Percentiles rank a stretch among this genome's conserved stretches.
Conservation (phyloP, 75 land plant species). For the Pinus taeda region DNA sequence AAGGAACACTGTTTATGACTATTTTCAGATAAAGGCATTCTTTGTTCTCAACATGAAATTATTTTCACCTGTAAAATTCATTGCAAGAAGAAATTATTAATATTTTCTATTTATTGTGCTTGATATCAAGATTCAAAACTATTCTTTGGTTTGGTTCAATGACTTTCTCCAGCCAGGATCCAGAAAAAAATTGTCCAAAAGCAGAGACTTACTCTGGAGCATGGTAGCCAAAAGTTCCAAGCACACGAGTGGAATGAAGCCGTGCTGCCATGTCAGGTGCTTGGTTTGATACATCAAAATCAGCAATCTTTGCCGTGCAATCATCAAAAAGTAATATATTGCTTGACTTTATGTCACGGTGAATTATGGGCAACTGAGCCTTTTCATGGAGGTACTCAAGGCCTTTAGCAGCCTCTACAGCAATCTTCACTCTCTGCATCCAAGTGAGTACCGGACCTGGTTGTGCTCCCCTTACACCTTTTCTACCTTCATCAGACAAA, state of each 20-base stretch:
- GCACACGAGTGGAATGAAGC: constrained; percentile 90
- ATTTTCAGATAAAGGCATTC: not conserved
- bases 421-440: constrained; percentile 86
- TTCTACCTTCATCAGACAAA: constrained; percentile 48
- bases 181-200: too few species aligned
- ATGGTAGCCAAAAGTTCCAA: constrained; percentile 89
- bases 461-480: constrained; percentile 91
- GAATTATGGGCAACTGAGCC: constrained; percentile 71
- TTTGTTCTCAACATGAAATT: not conserved
- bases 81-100: not conserved
- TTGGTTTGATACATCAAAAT: constrained; percentile 87
- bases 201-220: constrained; percentile 76
- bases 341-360: constrained; percentile 89
- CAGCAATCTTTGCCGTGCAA: constrained; percentile 81
- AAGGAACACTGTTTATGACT: not conserved
- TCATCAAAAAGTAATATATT: constrained; percentile 83
- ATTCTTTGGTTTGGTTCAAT: not conserved
- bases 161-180: not conserved
- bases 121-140: not conserved
- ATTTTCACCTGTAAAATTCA: too few species aligned
- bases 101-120: not conserved
- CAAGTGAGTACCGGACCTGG: constrained; percentile 86
- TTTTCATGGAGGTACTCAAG: constrained; percentile 86
- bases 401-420: constrained; percentile 84
- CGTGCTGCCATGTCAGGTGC: constrained; percentile 91